Conservation (phyloP, 495 filamentous ascomycete species). For the Tuber brumale region DNA sequence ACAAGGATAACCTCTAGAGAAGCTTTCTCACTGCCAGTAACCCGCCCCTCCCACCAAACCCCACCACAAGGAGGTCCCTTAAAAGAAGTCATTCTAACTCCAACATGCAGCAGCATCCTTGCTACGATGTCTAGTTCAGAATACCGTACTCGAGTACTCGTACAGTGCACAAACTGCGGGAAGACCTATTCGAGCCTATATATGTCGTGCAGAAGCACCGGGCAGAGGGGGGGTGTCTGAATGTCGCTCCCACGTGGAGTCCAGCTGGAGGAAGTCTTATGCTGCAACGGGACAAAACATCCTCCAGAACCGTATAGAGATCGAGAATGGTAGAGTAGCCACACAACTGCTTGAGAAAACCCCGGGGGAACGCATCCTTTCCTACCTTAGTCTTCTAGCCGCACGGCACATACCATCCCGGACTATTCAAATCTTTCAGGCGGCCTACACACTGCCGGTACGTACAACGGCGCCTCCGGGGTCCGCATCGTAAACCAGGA, state of each 20-base stretch:
- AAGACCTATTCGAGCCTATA: not conserved
- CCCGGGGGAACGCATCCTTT: not conserved
- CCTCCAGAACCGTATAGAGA: not conserved
- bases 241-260: not conserved
- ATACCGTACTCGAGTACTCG: no score
- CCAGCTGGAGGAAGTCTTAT: not conserved
- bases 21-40: no score
- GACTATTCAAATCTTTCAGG: no score
- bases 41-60: no score
- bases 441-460: no score
- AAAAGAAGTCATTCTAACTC: not conserved
- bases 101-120: not conserved
- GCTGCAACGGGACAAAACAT: not conserved
- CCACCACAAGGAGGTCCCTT: no score
- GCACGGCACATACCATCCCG: not conserved
- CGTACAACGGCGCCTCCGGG: not conserved
- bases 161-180: not conserved
- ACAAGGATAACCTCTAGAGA: no score
- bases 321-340: not conserved
- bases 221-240: not conserved
- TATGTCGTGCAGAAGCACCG: not conserved
- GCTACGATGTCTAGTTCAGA: not conserved
- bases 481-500: not conserved
- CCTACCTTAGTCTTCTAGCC: not conserved
- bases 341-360: not conserved